Base-by-base conservation (phyloP, 192 early-diverging fungal species). In the Gaertneriomyces sp. region DNA sequence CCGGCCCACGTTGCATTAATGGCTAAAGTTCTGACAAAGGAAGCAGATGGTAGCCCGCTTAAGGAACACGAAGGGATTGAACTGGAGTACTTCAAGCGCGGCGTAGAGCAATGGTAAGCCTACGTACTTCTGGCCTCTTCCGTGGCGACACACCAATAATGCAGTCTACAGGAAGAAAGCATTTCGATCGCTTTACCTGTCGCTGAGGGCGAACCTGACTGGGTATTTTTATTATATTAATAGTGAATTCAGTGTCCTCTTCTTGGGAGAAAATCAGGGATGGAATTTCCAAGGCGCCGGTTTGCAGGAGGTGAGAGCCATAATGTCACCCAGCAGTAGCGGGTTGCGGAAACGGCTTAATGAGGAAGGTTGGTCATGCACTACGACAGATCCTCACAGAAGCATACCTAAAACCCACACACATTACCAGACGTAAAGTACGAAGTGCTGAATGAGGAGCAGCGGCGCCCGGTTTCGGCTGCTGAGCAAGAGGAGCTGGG, bases 181-280 rank as follows among this genome's bases (percentile, higher is more conserved):
- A 6, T 70, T 70, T 56, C 39, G 39, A 40, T 70, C 69, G 4
- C 16, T 50, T 6, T 70, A 63, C 40, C 7, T 17, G 12, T 47
- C 47, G 33, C 16, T 58, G 14, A 41, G 46, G 33, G 63, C 16
- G 16, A 19, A 12, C 53, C 43, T 50, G 12, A 11, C 19, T n/a
- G 11, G 17, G 6, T 63, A 70, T 33, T 70, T 70, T 40, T 70
- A 63, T 43, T 70, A 70, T 44, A 5, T 70, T 11, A 70, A 70
- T 41, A 47, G 61, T 25, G 47, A 70, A 42, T 70, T 70, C 17
- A 63, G 61, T 7, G 61, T 70, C 11, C 39, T 70, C 11, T 63
- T 70, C 16, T 49, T 63, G 19, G 16, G 19, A 8, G 38, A 53
- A 17, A 42, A 54, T 7, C 16, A 8, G n/a, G 42, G n/a, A 1